Conservation (phyloP, 2,329 filamentous ascomycete genomes). For the Calonectria pseudoreteaudii region DNA sequence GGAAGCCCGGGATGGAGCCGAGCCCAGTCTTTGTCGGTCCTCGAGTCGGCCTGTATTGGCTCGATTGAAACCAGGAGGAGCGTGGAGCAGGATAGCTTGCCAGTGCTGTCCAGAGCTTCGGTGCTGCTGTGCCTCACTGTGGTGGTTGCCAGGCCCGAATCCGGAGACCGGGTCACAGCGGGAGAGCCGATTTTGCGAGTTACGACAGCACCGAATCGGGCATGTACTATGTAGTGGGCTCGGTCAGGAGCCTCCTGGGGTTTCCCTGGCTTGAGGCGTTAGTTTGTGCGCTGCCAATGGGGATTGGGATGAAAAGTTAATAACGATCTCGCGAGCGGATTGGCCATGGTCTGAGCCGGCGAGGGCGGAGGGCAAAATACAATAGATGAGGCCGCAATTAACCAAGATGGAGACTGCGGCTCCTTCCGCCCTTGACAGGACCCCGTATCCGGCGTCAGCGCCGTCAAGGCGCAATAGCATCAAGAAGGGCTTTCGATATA, state of each 20-base stretch:
- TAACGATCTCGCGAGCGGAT: slow-evolving; percentile 3
- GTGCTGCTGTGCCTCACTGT: slow-evolving; percentile 17
- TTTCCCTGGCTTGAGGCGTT: not conserved
- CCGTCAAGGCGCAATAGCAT: not conserved
- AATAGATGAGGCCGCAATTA: slow-evolving; percentile 1
- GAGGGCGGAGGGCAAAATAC: not conserved
- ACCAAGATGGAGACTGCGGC: slow-evolving; percentile 9
- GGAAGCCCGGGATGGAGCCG: slow-evolving; percentile 27
- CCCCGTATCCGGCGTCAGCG: not conserved
- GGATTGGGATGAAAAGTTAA: not conserved
- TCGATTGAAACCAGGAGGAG: slow-evolving; percentile 18
- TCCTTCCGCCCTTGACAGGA: slow-evolving; percentile 16
- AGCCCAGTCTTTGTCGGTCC: slow-evolving; percentile 12
- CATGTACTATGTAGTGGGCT: not conserved
- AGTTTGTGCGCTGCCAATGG: slow-evolving; percentile 10
- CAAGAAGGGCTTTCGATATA: not conserved
- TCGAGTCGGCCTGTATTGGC: slow-evolving; percentile 17
- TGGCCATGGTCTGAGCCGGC: not conserved
- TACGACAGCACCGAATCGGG: not conserved
- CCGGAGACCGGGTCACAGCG: not conserved
- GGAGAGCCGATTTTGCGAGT: not conserved
- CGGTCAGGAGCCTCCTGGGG: slow-evolving; percentile 4
- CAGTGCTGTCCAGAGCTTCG: slow-evolving; percentile 9
- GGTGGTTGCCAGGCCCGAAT: slow-evolving; percentile 6
- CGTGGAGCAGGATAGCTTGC: slow-evolving; percentile 15